Percentiles rank a stretch among this genome's conserved stretches.
These are phyloP conservation scores for Penicillium occitanis DNA, from an alignment of 2,329 filamentous ascomycete genomes.

Conservation along the genomic window DNA sequence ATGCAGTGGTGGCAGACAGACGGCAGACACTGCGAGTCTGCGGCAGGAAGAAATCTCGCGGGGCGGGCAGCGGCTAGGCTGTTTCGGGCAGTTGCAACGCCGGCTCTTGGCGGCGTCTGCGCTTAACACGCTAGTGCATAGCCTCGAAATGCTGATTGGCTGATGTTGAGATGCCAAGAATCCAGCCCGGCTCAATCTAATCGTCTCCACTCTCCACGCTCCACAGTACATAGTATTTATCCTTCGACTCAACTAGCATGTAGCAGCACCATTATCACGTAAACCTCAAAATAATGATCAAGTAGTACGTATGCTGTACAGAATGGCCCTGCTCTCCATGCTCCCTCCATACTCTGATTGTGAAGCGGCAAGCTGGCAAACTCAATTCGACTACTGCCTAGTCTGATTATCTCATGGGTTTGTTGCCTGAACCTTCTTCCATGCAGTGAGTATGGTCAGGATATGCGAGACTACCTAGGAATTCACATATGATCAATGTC, in stretches of 20 bases:
- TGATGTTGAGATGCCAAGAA: background rate
- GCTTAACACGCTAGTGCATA: background rate
- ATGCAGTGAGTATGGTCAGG: background rate
- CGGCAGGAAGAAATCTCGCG: background rate
- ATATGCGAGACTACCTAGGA: background rate
- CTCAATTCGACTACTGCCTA: background rate
- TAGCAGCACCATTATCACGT: no score
- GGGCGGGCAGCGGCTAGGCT: background rate
- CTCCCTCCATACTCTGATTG: background rate
- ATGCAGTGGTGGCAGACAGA: background rate
- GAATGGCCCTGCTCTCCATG: background rate
- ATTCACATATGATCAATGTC: background rate
- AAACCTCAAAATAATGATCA: no score
- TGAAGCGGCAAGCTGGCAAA: background rate
- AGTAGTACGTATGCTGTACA: background rate
- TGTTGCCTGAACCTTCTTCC: background rate
- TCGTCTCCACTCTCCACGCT: background rate
- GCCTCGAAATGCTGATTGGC: background rate
- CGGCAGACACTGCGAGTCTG: background rate
- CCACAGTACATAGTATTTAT: background rate
- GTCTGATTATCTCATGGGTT: background rate
- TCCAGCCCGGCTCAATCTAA: no score
- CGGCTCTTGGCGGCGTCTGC: background rate
- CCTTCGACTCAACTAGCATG: background rate
- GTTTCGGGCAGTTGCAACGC: constrained; percentile 6